Conservation (phyloP, 805 yeast species). For the Metschnikowia koreensis region DNA sequence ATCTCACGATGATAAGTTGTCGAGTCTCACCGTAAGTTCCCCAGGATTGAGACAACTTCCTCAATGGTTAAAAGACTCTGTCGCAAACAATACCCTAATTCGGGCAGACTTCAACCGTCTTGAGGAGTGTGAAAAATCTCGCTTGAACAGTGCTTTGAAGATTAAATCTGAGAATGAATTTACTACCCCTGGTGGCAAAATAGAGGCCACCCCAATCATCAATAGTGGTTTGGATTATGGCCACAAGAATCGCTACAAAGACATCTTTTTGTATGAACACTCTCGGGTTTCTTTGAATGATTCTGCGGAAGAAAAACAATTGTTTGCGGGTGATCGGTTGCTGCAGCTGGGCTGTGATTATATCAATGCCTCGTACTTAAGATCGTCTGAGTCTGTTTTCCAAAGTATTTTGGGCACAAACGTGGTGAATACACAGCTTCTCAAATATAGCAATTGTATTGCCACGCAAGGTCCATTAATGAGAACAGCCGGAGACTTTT, state of each 20-base stretch:
- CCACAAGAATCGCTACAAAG: slow-evolving; percentile 22
- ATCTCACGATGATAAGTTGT: slow-evolving; percentile 9
- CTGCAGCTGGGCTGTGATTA: slow-evolving; percentile 47
- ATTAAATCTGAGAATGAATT: slow-evolving; percentile 4
- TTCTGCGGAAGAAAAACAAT: not conserved
- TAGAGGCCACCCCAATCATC: slow-evolving; percentile 40
- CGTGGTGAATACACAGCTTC: slow-evolving; percentile 5
- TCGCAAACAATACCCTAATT: slow-evolving; percentile 16
- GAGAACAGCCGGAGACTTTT: slow-evolving; percentile 78
- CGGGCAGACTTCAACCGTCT: slow-evolving; percentile 53
- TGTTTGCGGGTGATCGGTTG: slow-evolving; percentile 1
- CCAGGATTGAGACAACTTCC: slow-evolving; percentile 13
- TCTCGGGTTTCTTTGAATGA: slow-evolving; percentile 17
- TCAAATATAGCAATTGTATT: slow-evolving; percentile 43
- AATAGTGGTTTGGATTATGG: slow-evolving; percentile 40
- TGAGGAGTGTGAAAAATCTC: slow-evolving; percentile 65
- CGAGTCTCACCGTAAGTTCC: slow-evolving; percentile 4
- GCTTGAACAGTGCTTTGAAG: slow-evolving; percentile 46
- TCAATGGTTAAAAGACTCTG: slow-evolving; percentile 15
- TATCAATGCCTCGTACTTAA: slow-evolving; percentile 82
- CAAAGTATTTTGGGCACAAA: not conserved
- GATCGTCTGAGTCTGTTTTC: slow-evolving; percentile 1
- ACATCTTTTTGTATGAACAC: slow-evolving; percentile 21
- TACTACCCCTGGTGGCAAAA: slow-evolving; percentile 18
- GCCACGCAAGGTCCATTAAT: slow-evolving; percentile 89